phyloP scores from a whole-genome alignment of 2,329 filamentous ascomycete species.

The Ophiobolus disseminans region DNA sequence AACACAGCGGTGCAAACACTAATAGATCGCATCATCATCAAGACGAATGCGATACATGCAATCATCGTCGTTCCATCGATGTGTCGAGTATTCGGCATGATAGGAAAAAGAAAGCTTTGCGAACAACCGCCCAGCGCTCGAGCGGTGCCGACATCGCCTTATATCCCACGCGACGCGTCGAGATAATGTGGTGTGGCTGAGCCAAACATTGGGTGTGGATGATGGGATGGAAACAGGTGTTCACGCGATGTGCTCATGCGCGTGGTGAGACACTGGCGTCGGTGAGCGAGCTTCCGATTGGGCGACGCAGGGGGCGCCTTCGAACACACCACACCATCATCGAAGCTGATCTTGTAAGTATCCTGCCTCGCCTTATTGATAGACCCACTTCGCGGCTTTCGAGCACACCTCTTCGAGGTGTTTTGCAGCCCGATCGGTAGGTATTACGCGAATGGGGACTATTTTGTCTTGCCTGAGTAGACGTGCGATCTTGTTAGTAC shows the following conservation, averaged over 20 bases:
- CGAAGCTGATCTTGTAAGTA: neutral
- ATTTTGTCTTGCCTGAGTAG: too few relatives aligned
- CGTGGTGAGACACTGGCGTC: neutral
- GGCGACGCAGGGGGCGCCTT: neutral
- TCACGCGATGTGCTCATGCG: slow-evolving; percentile 11
- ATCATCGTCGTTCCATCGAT: neutral
- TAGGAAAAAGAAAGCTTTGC: neutral
- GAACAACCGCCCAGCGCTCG: neutral
- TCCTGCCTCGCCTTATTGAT: slow-evolving; percentile 2
- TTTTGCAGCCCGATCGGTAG: too few relatives aligned
- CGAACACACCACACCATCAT: slow-evolving; percentile 8
- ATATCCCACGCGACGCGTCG: slow-evolving; percentile 1
- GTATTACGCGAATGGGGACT: too few relatives aligned
- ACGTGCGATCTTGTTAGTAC: too few relatives aligned
- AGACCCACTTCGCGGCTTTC: neutral
- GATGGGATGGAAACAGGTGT: slow-evolving; percentile 1
- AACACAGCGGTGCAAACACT: neutral
- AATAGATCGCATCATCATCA: neutral
- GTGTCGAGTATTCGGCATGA: neutral
- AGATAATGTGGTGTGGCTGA: slow-evolving; percentile 5
- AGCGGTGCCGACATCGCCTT: neutral
- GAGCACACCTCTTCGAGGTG: neutral
- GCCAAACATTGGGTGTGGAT: neutral
- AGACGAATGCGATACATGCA: neutral
- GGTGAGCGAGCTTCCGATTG: slow-evolving; percentile 4